Evolutionary conservation across 768 basidiomycete genomes (phyloP).

Genomic region (Rhodotorula toruloides): DNA sequence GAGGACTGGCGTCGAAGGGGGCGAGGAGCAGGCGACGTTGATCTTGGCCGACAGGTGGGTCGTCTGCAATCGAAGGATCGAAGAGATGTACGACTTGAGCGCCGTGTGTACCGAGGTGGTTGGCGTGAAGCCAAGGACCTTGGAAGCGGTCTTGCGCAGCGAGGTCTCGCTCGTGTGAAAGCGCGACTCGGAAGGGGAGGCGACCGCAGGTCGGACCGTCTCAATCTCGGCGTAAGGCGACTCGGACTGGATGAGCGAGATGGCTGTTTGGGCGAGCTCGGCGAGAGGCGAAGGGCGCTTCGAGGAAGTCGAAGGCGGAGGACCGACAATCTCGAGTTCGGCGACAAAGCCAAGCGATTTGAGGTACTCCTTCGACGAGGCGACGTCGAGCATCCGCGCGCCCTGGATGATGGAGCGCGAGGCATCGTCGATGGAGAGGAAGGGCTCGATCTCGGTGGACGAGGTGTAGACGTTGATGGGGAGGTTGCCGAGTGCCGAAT

Average conservation of each 20-base stretch:
- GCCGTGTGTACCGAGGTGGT: constrained; percentile 15
- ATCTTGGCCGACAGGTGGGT: constrained; percentile 26
- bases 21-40: constrained; percentile 41
- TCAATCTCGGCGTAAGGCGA: constrained; percentile 35
- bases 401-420: constrained; percentile 31
- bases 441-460: constrained; percentile 26
- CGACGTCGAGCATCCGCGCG: constrained; percentile 37
- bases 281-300: constrained; percentile 19
- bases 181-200: constrained; percentile 9
- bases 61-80: constrained; percentile 32
- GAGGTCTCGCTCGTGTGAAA: constrained; percentile 24
- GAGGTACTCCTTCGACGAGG: constrained; percentile 33
- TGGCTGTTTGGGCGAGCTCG: constrained; percentile 27
- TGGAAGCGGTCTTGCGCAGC: constrained; percentile 23
- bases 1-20: constrained; percentile 38
- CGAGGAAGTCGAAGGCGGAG: not conserved
- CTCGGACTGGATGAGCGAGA: constrained; percentile 32
- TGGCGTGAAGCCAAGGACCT: constrained; percentile 39
- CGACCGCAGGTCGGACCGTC: not conserved
- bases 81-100: constrained; percentile 34
- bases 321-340: constrained; percentile 38
- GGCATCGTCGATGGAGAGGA: constrained; percentile 34
- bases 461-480: constrained; percentile 36
- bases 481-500: constrained; percentile 39
- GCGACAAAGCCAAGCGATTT: constrained; percentile 38